Conservation (phyloP, 306 rosid genomes). For the Sesbania bispinosa region DNA sequence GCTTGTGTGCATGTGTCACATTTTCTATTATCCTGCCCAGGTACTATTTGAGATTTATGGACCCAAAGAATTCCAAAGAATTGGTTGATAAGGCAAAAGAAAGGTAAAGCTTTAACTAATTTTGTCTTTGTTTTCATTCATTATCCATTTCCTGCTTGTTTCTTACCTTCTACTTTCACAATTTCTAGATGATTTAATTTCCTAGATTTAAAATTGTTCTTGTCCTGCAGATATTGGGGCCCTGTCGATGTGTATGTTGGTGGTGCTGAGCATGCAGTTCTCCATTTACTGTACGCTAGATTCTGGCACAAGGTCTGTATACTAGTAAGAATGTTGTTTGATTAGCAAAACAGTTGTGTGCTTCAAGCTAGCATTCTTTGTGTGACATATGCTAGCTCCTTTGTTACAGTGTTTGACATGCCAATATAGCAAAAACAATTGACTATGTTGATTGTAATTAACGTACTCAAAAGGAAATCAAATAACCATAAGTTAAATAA, state of each 20-base stretch:
- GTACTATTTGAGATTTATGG: conserved; percentile 98
- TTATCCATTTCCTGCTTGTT: neutral
- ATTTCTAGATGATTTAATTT: conserved; percentile 8
- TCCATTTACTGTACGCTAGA: conserved; percentile 92
- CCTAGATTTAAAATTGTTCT: conserved; percentile 18
- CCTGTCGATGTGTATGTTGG: conserved; percentile 98
- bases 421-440: neutral
- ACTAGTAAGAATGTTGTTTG: neutral
- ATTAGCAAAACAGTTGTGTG: neutral
- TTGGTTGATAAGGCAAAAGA: conserved; percentile 76
- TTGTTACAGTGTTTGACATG: neutral
- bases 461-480: conserved; percentile 9
- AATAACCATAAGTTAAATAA: conserved; percentile 7
- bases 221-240: conserved; percentile 77
- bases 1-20: conserved; percentile 4
- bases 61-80: conserved; percentile 75
- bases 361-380: conserved; percentile 18
- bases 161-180: neutral
- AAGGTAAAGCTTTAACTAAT: conserved; percentile 40
- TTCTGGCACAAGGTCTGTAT: conserved; percentile 98
- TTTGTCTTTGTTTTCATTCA: conserved; percentile 17
- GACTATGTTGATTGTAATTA: neutral
- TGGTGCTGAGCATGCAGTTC: conserved; percentile 99
- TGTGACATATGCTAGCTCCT: neutral
- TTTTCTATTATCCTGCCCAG: conserved; percentile 44